Conservation (phyloP, 73 alveolate species). For the Symbiodinium natans region DNA sequence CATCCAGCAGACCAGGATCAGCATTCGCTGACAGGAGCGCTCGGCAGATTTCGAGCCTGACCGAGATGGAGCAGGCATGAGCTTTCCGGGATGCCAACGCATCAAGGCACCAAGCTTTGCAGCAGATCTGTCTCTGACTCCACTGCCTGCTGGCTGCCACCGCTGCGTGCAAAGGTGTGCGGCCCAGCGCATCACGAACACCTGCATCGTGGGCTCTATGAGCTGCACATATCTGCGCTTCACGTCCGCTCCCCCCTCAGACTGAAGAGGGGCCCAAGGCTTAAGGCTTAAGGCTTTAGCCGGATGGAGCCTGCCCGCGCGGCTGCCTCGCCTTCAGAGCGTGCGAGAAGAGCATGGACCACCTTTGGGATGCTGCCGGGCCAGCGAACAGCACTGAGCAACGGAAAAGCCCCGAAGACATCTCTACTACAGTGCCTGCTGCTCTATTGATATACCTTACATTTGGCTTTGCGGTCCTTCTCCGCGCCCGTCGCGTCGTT, state of each 20-base stretch:
- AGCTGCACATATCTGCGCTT: too few species aligned
- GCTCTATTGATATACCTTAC: too few species aligned
- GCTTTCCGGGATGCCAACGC: background rate
- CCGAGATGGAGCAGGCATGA: background rate
- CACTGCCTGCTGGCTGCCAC: conserved; percentile 70
- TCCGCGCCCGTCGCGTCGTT: background rate
- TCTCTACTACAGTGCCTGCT: background rate
- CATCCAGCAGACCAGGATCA: background rate
- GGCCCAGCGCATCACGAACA: conserved; percentile 26
- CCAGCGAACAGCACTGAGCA: background rate
- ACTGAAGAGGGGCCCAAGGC: background rate
- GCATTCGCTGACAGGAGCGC: conserved; percentile 50
- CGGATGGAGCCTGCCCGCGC: background rate
- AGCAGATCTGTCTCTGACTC: too few species aligned
- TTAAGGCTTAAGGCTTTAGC: background rate
- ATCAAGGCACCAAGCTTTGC: too few species aligned
- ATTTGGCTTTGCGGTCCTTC: too few species aligned
- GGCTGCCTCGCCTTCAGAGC: background rate
- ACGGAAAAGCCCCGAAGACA: too few species aligned
- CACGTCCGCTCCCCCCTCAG: too few species aligned
- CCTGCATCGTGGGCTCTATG: background rate
- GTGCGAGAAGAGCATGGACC: background rate
- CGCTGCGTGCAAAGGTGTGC: conserved; percentile 88
- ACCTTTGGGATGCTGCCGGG: too few species aligned
- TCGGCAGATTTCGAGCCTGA: conserved; percentile 66